phyloP scores from a whole-genome alignment of 2,329 filamentous ascomycete species.

The Diaporthe humulicola region DNA sequence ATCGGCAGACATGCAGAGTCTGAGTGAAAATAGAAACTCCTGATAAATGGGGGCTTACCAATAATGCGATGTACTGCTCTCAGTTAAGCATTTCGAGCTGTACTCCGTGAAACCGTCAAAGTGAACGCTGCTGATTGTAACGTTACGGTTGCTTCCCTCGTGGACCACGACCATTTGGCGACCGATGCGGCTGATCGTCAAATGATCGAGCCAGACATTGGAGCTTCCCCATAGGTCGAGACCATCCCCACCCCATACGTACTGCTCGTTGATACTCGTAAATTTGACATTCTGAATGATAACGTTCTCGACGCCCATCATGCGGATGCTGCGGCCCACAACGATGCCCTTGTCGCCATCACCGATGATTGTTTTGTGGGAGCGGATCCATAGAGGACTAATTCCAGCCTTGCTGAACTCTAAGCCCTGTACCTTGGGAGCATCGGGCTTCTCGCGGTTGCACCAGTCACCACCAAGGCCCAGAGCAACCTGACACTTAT shows the following conservation, averaged over 20 bases:
- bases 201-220: conserved; percentile 64
- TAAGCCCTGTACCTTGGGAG: conserved; percentile 56
- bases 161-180: conserved; percentile 57
- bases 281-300: conserved; percentile 72
- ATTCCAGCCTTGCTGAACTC: conserved; percentile 65
- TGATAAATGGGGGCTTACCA: neutral
- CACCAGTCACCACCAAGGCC: conserved; percentile 72
- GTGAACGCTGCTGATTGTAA: conserved; percentile 18
- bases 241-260: conserved; percentile 71
- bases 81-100: neutral
- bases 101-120: conserved; percentile 12
- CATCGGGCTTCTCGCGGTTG: conserved; percentile 66
- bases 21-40: no score
- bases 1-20: neutral
- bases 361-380: conserved; percentile 70
- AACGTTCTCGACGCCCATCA: conserved; percentile 64
- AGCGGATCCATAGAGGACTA: conserved; percentile 64
- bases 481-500: conserved; percentile 63
- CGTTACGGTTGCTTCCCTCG: conserved; percentile 4
- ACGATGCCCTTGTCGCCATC: conserved; percentile 66
- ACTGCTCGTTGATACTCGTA: conserved; percentile 66
- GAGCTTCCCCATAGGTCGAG: conserved; percentile 64
- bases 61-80: conserved; percentile 9
- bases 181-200: conserved; percentile 69
- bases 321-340: conserved; percentile 62